Base-by-base conservation (phyloP, 1,284 basidiomycete genomes). In the Sphagnurus paluster region DNA sequence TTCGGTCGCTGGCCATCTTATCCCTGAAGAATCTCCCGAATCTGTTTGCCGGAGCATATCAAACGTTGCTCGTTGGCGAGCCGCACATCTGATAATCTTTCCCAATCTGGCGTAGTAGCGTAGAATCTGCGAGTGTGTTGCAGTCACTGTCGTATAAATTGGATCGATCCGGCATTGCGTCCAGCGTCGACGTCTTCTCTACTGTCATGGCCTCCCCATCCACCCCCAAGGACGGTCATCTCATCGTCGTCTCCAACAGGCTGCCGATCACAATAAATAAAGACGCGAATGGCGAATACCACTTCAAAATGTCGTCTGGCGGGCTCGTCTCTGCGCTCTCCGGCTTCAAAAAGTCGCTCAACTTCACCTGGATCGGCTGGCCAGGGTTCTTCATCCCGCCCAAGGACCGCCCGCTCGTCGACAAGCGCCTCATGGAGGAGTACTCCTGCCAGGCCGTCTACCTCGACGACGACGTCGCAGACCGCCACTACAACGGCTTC, bases 371-470 rank as follows among this genome's bases (percentile, higher is more conserved):
- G 93, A 95, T 95, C 53, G 92, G 92, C 41, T 95, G 93, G 93
- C 81, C 88, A 4, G 91, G 90, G 14, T 88, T 90, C 66, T 87
- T 85, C 77, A 95, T 97, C 54, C 94, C 94, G 10, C 77, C 78
- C 29, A 88, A 91, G 61, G 94, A 97, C 68, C 79, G 93, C 10
- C 79, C 85, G 11, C 70, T 84, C 52, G 92, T 98, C 66, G 89
- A 96, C 76, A 81, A 82, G 60, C 84, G 91, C 6, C 82, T 99
- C 48, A 82, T 84, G 77, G 87, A 95, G 42, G 95, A 98, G 67
- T 98, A 96, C 70, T 90, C 91, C 36, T 99, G 97, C 68, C 90
- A 94, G 64, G 94, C 96, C 13, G 97, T 99, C 57, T 98, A 98
- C 74, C 85, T 99, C 58, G 88, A 93, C 48, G 96, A 98, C 64